Percentiles rank a stretch among this genome's conserved stretches.
Conservation (phyloP, 2,329 filamentous ascomycete genomes). For the Talaromyces funiculosus region DNA sequence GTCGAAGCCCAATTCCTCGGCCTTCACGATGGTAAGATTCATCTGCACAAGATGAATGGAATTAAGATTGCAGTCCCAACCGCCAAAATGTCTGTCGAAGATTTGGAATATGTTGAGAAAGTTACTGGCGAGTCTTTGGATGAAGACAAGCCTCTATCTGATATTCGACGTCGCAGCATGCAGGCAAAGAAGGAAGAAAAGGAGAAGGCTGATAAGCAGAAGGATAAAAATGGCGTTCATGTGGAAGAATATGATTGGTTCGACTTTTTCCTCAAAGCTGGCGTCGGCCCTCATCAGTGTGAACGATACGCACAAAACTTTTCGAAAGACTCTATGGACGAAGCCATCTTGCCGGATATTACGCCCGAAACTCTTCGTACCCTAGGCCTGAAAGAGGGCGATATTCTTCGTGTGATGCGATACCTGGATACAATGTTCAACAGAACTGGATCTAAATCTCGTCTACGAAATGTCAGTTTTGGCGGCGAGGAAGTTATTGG, state of each 20-base stretch:
- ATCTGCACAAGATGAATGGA: slow-evolving; percentile 94
- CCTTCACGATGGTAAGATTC: slow-evolving; percentile 91
- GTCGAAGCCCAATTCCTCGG: slow-evolving; percentile 96
- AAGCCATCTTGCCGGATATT: slow-evolving; percentile 85
- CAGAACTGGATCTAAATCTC: slow-evolving; percentile 53
- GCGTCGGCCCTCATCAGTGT: slow-evolving; percentile 86
- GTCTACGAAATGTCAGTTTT: slow-evolving; percentile 51
- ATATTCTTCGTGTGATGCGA: slow-evolving; percentile 94
- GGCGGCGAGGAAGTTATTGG: slow-evolving; percentile 46
- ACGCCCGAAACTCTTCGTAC: slow-evolving; percentile 76
- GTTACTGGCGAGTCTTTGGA: slow-evolving; percentile 80
- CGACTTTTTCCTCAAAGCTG: slow-evolving; percentile 91
- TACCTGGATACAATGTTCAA: slow-evolving; percentile 74
- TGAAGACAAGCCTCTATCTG: slow-evolving; percentile 87
- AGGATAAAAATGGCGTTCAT: slow-evolving; percentile 9
- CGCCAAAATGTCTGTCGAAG: slow-evolving; percentile 89
- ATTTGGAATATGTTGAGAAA: slow-evolving; percentile 90
- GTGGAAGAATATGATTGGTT: slow-evolving; percentile 86
- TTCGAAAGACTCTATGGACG: slow-evolving; percentile 87
- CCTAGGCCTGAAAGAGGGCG: slow-evolving; percentile 88
- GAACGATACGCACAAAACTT: slow-evolving; percentile 92
- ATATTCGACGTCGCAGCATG: slow-evolving; percentile 57
- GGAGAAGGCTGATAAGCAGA: neutral
- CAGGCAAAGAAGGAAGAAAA: slow-evolving; percentile 11
- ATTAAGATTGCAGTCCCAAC: slow-evolving; percentile 97